Evolutionary conservation across 2,329 filamentous ascomycete species (phyloP), one percentile per base, ranked within the genome.

Genomic region (Penicillium sp.): DNA sequence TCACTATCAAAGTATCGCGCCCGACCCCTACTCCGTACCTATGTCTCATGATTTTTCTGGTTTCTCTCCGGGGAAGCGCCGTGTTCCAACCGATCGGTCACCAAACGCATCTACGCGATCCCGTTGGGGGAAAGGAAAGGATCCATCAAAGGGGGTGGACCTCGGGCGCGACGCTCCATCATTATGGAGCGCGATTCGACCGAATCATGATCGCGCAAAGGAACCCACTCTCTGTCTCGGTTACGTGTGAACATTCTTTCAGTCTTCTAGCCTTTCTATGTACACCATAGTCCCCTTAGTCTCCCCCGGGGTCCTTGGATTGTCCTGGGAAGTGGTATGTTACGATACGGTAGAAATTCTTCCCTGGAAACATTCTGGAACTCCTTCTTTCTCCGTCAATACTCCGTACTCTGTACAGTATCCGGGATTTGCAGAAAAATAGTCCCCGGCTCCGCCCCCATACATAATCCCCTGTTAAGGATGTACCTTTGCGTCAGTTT

Each of bases 211-310:
- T 3, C 15, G 35, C 42, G 47, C n/a, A 33, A 50, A 33, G 27
- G 44, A 52, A 40, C 46, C 50, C 50, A 54, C 50, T 57, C 29
- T 33, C 33, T n/a, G 57, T 55, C 52, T 56, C 53, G 51, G 49
- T 57, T 61, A 60, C 59, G 57, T 61, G 52, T 54, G 56, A 60
- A 59, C 59, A 60, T 61, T 61, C 59, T 59, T 58, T 52, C 46
- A 31, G 13, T 47, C 59, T 61, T 61, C 59, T 61, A 61, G 59
- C 51, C 49, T 48, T 53, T 55, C 58, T 51, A 23, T 23, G 20
- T 23, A 23, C 20, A 2, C 20, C 20, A 23, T 23, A 54, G 20
- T 38, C 40, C 43, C 33, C 33, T 20, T 20, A 2, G 33, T 20
- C 33, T 48, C 57, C 59, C 57, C 59, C 57, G 47, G 38, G 43